A percentile compares a stretch with the other conserved stretches of the same genome.
Conservation (phyloP, 441 rosid genomes). For the Adansonia gregorii region DNA sequence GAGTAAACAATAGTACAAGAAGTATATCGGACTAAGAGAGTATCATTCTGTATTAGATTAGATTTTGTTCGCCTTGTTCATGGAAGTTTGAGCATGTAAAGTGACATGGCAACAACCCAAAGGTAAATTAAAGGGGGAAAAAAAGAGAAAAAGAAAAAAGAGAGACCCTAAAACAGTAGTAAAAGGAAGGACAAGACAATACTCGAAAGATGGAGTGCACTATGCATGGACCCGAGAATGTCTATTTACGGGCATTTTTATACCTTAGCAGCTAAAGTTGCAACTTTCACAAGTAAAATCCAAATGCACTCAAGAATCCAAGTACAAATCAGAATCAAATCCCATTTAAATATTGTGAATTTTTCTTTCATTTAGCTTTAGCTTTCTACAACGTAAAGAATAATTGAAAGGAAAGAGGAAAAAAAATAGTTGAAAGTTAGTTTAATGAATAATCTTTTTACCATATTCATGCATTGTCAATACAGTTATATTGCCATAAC, state of each 20-base stretch:
- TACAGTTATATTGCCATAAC: not conserved
- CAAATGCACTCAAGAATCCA: constrained; percentile 23
- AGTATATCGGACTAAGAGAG: constrained; percentile 34
- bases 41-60: constrained; percentile 9
- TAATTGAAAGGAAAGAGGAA: not conserved
- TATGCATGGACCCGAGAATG: constrained; percentile 44
- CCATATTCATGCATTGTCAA: too few relatives aligned
- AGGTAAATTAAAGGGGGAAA: not conserved
- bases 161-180: not conserved
- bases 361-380: not conserved
- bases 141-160: constrained; percentile 12
- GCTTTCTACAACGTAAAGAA: not conserved
- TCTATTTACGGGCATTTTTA: not conserved
- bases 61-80: constrained; percentile 18
- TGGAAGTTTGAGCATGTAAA: constrained; percentile 39
- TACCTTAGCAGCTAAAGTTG: constrained; percentile 9
- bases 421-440: not conserved
- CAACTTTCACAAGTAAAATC: not conserved
- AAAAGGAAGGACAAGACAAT: not conserved
- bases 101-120: not conserved
- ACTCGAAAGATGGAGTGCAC: constrained; percentile 28
- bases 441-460: too few relatives aligned
- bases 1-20: constrained; percentile 28
- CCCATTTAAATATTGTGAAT: not conserved
- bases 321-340: constrained; percentile 4